These are phyloP conservation scores for Royoungia palumana DNA, from an alignment of 768 basidiomycete genomes.

Conservation along the genomic window DNA sequence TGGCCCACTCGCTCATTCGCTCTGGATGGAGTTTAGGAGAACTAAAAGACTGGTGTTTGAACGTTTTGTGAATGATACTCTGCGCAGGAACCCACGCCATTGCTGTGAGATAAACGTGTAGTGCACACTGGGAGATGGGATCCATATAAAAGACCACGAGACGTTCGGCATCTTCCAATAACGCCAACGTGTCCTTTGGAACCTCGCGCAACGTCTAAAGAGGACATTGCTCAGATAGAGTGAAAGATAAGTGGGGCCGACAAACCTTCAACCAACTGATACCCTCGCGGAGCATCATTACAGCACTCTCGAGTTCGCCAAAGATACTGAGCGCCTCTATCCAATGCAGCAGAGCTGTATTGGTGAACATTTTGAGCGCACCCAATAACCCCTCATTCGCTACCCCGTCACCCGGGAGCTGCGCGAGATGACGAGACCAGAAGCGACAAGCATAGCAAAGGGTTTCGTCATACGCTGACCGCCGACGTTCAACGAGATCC, in stretches of 20 bases:
- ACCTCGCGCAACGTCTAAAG: constrained; percentile 4
- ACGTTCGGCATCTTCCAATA: constrained; percentile 19
- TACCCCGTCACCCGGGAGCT: constrained; percentile 5
- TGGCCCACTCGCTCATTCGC: not conserved
- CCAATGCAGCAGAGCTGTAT: constrained; percentile 14
- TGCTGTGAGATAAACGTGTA: constrained; percentile 17
- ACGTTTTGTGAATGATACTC: constrained; percentile 6
- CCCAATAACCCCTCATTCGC: constrained; percentile 8
- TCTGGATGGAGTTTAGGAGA: not conserved
- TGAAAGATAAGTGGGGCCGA: not conserved
- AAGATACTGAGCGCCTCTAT: constrained; percentile 19
- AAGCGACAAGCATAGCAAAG: constrained; percentile 19
- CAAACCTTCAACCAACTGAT: constrained; percentile 17
- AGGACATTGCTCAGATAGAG: not conserved
- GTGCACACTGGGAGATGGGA: constrained; percentile 18
- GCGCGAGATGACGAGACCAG: constrained; percentile 19
- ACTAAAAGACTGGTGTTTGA: constrained; percentile 5
- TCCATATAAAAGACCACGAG: constrained; percentile 20
- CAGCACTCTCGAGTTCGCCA: constrained; percentile 14
- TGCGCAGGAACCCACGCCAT: not conserved
- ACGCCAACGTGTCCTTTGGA: constrained; percentile 3
- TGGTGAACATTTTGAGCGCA: constrained; percentile 11
- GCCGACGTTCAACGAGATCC: constrained; percentile 17
- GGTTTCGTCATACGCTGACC: constrained; percentile 11
- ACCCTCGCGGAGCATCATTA: constrained; percentile 12